Evolutionary conservation across 164 flowering plant species (phyloP).

Genomic region (Tetracentron sinense): DNA sequence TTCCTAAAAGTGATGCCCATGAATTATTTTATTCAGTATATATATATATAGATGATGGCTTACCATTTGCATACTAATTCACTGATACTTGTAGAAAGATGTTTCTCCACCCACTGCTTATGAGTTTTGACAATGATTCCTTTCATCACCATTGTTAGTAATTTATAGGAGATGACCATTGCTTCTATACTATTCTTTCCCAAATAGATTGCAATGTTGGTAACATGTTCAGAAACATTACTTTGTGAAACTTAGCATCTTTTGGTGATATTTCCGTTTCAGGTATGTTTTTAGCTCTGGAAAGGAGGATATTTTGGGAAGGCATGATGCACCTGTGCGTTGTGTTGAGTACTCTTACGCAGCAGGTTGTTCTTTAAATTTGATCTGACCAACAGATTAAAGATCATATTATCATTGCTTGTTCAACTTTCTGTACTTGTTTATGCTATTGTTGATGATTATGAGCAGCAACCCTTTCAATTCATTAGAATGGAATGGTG

Average conservation of each 20-base stretch:
- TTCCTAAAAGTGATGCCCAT: not conserved
- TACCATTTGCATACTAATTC: not conserved
- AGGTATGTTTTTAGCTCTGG: slow-evolving; percentile 78
- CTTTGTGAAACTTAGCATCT: slow-evolving; percentile 9
- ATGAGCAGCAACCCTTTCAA: not conserved
- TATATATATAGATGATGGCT: not conserved
- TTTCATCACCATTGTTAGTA: not conserved
- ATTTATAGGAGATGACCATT: not conserved
- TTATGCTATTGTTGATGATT: not conserved
- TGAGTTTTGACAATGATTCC: not conserved
- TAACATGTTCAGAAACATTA: not conserved
- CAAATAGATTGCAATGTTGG: not conserved
- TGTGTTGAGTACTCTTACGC: slow-evolving; percentile 95
- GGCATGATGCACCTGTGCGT: slow-evolving; percentile 91
- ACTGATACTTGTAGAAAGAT: not conserved
- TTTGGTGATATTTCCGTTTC: slow-evolving; percentile 14
- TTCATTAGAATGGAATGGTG: not conserved
- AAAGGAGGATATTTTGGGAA: slow-evolving; percentile 86
- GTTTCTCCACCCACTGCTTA: not conserved
- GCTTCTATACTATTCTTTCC: not conserved
- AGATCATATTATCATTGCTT: not conserved
- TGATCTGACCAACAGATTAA: not conserved
- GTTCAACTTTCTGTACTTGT: not conserved
- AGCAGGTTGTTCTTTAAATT: slow-evolving; percentile 47
- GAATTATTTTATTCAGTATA: not conserved